Base-by-base conservation (phyloP, 1,284 basidiomycete species). In the Cutaneotrichosporon sp. region DNA sequence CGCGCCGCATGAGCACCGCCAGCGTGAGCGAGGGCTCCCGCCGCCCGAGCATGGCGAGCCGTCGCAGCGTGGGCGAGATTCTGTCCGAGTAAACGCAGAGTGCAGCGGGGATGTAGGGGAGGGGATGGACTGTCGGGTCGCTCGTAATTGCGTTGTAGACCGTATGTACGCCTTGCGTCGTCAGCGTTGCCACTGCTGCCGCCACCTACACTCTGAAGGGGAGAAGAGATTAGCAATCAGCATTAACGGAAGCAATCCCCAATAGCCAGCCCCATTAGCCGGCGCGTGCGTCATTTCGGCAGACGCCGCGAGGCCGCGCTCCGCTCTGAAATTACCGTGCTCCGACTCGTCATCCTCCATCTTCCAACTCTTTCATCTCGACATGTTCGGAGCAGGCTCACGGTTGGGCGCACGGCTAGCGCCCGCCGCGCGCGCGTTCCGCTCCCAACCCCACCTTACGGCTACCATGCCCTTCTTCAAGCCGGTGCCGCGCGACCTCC, bases 291-390 rank as follows among this genome's bases (percentile, higher is more conserved):
- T 43, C 38, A 25, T 22, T 16, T n/a, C 14, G 22, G 24, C 51
- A 36, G 53, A 3, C 29, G 29, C 38, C 29, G 38, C 34, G n/a
- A n/a, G n/a, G n/a, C n/a, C n/a, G 4, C 8, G 11, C 7, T 10
- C 14, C 25, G 25, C 27, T 33, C 53, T 31, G 43, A 46, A 27
- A 34, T 24, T 34, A 54, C 50, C 16, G 9, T 13, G 24, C 3
- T 18, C 31, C 52, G 24, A 54, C 52, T 67, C 64, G 6, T 65
- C 64, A 22, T 55, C 65, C 3, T 55, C 67, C 18, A 69, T 58
- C n/a, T 69, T n/a, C 69, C n/a, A n/a, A n/a, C n/a, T n/a, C 72
- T 72, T 16, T 45, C 6, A n/a, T 42, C 38, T 42, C 38, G 38
- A 18, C 16, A 42, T 42, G 38, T 42, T 42, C 38, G 38, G 38